A percentile compares a stretch with the other conserved stretches of the same genome.
Evolutionary conservation across 805 yeast species (phyloP).

Genomic region (Starmera dryadoides): DNA sequence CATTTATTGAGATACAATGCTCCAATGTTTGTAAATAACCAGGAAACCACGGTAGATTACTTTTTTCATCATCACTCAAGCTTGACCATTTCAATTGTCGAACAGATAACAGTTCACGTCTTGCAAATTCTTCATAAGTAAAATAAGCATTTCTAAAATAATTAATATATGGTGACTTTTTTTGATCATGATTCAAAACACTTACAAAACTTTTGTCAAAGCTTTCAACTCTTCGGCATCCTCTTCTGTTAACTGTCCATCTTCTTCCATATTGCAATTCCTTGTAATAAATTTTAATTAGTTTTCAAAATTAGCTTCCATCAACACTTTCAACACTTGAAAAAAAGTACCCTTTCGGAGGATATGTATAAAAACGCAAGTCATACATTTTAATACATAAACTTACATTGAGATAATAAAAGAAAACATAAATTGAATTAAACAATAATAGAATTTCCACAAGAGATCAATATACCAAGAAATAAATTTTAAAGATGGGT

Average conservation of each 20-base stretch:
- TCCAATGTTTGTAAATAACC: constrained; percentile 31
- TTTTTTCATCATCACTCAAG: constrained; percentile 32
- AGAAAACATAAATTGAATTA: too few relatives aligned
- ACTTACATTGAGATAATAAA: too few relatives aligned
- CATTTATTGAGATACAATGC: constrained; percentile 38
- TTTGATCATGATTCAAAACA: not conserved
- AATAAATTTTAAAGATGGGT: too few relatives aligned
- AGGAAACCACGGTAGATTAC: constrained; percentile 43
- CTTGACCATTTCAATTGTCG: constrained; percentile 25
- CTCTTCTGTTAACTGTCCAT: not conserved
- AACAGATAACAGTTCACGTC: constrained; percentile 23
- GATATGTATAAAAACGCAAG: too few relatives aligned
- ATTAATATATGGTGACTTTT: not conserved
- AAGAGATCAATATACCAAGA: too few relatives aligned
- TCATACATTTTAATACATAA: too few relatives aligned
- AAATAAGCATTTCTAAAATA: constrained; percentile 16
- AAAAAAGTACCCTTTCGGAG: too few relatives aligned
- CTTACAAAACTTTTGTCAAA: constrained; percentile 1
- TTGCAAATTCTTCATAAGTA: constrained; percentile 29
- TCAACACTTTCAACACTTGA: too few relatives aligned
- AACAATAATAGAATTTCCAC: too few relatives aligned
- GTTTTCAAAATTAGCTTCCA: too few relatives aligned
- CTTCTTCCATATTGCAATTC: too few relatives aligned
- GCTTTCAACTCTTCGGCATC: not conserved
- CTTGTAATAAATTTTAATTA: too few relatives aligned